Percentiles rank a stretch among this genome's conserved stretches.
Evolutionary conservation across 495 filamentous ascomycete species (phyloP).

Genomic region (Podospora pseudocomata): DNA sequence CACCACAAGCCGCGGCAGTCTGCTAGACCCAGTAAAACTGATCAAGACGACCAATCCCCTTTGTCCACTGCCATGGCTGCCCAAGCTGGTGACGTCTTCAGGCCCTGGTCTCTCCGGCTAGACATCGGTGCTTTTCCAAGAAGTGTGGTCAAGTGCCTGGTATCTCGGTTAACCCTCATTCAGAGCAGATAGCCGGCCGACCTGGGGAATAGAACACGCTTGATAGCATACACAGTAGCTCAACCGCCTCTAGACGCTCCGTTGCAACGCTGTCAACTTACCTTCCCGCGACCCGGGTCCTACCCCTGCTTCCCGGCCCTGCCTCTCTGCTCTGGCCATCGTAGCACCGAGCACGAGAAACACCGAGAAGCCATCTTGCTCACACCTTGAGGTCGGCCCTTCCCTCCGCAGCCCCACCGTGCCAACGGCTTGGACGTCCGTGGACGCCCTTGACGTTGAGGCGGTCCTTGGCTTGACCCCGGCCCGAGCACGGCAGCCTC

Average conservation of each 20-base stretch:
- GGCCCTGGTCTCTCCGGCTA: neutral
- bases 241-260: neutral
- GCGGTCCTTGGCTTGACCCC: neutral
- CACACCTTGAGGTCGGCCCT: conserved; percentile 14
- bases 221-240: neutral
- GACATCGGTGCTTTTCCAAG: conserved; percentile 5
- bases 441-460: neutral
- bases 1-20: neutral
- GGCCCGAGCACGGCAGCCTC: neutral
- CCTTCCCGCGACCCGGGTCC: neutral
- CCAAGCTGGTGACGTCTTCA: neutral
- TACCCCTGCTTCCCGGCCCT: neutral
- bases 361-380: conserved; percentile 3
- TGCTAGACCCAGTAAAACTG: neutral
- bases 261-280: neutral
- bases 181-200: neutral
- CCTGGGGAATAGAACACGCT: neutral
- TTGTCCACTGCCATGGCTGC: neutral
- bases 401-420: conserved; percentile 1
- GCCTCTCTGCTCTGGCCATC: neutral
- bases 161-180: neutral
- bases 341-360: conserved; percentile 11
- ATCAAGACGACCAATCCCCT: neutral
- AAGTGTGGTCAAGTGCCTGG: neutral
- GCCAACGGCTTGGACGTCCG: neutral